Evolutionary conservation across 2,329 filamentous ascomycete genomes (phyloP).

Genomic region (Ascochyta viciae-villosae): DNA sequence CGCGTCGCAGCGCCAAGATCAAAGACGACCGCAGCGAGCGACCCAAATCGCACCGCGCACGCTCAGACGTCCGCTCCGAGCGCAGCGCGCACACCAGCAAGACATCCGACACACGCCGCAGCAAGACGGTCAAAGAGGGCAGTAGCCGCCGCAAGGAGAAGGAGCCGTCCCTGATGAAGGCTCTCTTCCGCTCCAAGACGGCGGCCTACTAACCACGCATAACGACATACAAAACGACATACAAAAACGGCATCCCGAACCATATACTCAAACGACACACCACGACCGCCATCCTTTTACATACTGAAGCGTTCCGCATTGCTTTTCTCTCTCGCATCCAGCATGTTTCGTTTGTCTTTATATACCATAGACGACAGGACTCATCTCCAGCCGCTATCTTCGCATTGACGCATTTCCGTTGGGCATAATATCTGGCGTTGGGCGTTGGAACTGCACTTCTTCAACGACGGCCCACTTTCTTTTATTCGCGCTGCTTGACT

Average conservation of each 20-base stretch:
- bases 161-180: slow-evolving; percentile 51
- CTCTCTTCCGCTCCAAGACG: slow-evolving; percentile 51
- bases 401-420: slow-evolving; percentile 1
- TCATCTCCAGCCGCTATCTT: slow-evolving; percentile 1
- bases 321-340: neutral
- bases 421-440: neutral
- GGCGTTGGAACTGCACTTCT: too few species aligned
- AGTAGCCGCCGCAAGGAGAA: slow-evolving; percentile 49
- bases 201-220: slow-evolving; percentile 16
- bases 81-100: slow-evolving; percentile 36
- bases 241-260: too few species aligned
- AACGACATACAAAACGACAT: neutral
- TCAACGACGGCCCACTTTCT: too few species aligned
- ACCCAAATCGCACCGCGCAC: slow-evolving; percentile 35
- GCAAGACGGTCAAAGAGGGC: slow-evolving; percentile 37
- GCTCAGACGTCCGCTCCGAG: slow-evolving; percentile 32
- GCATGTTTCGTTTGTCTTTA: slow-evolving; percentile 1
- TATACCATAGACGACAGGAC: slow-evolving; percentile 15
- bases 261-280: neutral
- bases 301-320: slow-evolving; percentile 10
- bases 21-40: slow-evolving; percentile 30
- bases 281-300: neutral
- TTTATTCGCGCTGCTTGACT: too few species aligned
- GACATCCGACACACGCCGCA: slow-evolving; percentile 28
- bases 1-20: slow-evolving; percentile 37